These are phyloP conservation scores for Boletus semigastroideus DNA, from an alignment of 1,284 basidiomycete genomes.

Conservation along the genomic window DNA sequence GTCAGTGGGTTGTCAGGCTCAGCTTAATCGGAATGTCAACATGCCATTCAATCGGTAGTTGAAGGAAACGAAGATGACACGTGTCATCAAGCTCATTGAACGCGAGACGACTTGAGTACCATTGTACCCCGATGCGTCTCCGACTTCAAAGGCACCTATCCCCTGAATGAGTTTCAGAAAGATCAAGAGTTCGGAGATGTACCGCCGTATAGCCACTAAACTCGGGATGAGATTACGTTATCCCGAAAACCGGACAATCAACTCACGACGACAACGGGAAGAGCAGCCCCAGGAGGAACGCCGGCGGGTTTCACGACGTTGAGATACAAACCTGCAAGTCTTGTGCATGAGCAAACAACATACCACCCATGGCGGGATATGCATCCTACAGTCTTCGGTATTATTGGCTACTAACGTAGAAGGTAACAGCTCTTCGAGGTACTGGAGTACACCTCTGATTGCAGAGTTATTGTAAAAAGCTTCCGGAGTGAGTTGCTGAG, in stretches of 20 bases:
- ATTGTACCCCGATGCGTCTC: constrained; percentile 20
- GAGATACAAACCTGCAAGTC: constrained; percentile 11
- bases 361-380: no score
- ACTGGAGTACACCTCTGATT: not conserved
- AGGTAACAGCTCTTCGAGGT: not conserved
- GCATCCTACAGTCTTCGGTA: constrained; percentile 3
- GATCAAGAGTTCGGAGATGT: not conserved
- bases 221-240: not conserved
- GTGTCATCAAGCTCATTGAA: constrained; percentile 22
- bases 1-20: not conserved
- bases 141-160: constrained; percentile 15
- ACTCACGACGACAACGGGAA: constrained; percentile 24
- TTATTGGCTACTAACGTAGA: not conserved
- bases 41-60: constrained; percentile 35
- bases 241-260: not conserved
- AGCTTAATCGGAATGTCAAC: not conserved
- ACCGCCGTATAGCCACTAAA: constrained; percentile 20
- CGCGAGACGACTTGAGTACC: constrained; percentile 27
- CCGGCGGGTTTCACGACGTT: constrained; percentile 20
- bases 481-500: not conserved
- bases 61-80: constrained; percentile 33
- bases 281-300: constrained; percentile 4
- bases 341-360: not conserved
- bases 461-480: not conserved
- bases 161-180: not conserved